Evolutionary conservation across 140 eudicot species (phyloP).

Genomic region (Senecio squalidus): DNA sequence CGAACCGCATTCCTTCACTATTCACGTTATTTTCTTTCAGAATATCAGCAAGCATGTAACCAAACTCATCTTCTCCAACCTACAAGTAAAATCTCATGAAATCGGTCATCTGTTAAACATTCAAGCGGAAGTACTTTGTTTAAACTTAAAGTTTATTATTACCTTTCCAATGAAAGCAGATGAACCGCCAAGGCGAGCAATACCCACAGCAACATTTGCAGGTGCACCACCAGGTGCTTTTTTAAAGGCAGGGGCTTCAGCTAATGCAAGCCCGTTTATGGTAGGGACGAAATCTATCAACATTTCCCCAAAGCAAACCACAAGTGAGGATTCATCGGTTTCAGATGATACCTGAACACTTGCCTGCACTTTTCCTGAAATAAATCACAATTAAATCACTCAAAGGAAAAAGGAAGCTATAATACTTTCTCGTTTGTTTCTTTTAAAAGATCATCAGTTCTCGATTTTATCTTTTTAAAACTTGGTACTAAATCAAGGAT

Average conservation of each 20-base stretch:
- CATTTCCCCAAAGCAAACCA: constrained; percentile 99
- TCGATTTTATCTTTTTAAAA: no score
- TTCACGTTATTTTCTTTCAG: constrained; percentile 85
- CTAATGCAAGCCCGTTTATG: constrained; percentile 74
- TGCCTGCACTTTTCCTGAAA: constrained; percentile 52
- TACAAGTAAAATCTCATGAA: constrained; percentile 18
- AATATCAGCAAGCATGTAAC: constrained; percentile 97
- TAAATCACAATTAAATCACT: constrained; percentile 11
- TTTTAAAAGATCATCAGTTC: neutral
- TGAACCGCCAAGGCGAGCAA: constrained; percentile 90
- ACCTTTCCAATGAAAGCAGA: constrained; percentile 99
- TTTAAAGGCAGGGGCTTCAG: constrained; percentile 94
- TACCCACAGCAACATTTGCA: constrained; percentile 99
- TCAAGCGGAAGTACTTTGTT: neutral
- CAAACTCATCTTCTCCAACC: constrained; percentile 99
- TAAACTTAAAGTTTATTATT: neutral
- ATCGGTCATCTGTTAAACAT: neutral
- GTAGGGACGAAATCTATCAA: constrained; percentile 96
- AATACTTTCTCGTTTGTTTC: neutral
- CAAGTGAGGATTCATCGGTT: constrained; percentile 62
- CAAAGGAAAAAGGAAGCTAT: neutral
- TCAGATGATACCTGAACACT: constrained; percentile 40
- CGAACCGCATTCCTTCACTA: constrained; percentile 92
- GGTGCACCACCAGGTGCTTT: constrained; percentile 99
- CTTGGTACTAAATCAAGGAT: no score